Evolutionary conservation across 176 grass and related monocot species (phyloP), one percentile per base, ranked within the genome.

Genomic region (Oryza meyeriana): DNA sequence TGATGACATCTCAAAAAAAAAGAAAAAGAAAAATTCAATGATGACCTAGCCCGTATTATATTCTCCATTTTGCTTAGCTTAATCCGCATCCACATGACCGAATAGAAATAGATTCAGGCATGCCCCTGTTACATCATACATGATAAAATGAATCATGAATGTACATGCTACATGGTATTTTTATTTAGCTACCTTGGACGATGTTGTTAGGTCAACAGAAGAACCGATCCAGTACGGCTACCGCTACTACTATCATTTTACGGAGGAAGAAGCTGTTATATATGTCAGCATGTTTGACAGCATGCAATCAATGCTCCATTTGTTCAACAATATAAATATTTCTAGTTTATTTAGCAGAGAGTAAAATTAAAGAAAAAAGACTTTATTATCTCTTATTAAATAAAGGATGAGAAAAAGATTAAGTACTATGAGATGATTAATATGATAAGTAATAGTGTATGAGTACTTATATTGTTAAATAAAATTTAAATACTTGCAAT

Each of bases 151-250:
- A n/a, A n/a, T n/a, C 14, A 17, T 16, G 74, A 26, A 42, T 48
- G 24, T 81, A 61, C n/a, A 61, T 64, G 70, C 47, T 72, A 47
- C 71, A 32, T 4, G 4, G 28, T 80, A 78, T 87, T 68, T 68
- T 39, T 64, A 17, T 80, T 52, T 28, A 32, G 10, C 52, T 58
- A 58, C 7, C 52, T n/a, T 58, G 22, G 22, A 59, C n/a, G 34
- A 57, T 36, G 29, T 26, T 36, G 57, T 12, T 27, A 35, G 29
- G 28, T 80, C 22, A 81, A 35, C 45, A 47, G 34, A 61, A 71
- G 25, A 39, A 6, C 35, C n/a, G n/a, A n/a, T n/a, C n/a, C n/a
- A n/a, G n/a, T n/a, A n/a, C n/a, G n/a, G n/a, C n/a, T n/a, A n/a
- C n/a, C n/a, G n/a, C n/a, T n/a, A n/a, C n/a, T n/a, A n/a, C n/a